Evolutionary conservation across 768 basidiomycete species (phyloP).

Genomic region (Crucibulum laeve): DNA sequence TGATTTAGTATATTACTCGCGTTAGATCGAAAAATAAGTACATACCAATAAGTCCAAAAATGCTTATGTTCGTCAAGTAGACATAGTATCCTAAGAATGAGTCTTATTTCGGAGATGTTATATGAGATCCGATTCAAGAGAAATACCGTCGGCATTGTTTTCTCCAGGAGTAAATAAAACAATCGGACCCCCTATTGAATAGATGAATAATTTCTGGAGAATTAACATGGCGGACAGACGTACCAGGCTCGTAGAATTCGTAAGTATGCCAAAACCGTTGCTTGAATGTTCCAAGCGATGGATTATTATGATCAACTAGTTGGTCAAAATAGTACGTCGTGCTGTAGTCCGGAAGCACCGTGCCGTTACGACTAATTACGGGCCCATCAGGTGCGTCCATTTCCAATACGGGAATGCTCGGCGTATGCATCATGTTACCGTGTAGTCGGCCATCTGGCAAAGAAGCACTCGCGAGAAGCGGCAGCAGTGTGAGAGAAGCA

Average conservation of each 20-base stretch:
- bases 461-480: neutral
- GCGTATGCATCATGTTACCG: constrained; percentile 34
- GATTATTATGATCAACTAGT: constrained; percentile 48
- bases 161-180: constrained; percentile 68
- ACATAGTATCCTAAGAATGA: constrained; percentile 30
- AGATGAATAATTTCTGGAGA: neutral
- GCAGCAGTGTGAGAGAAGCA: neutral
- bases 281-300: constrained; percentile 67
- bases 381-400: constrained; percentile 20
- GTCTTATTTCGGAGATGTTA: neutral
- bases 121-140: constrained; percentile 1
- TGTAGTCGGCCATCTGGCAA: constrained; percentile 32
- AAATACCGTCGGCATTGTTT: constrained; percentile 43
- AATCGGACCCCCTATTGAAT: constrained; percentile 49
- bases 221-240: constrained; percentile 1
- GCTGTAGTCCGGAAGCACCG: constrained; percentile 38
- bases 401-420: constrained; percentile 29
- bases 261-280: constrained; percentile 71
- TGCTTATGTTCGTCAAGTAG: constrained; percentile 60
- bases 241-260: constrained; percentile 58
- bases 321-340: constrained; percentile 54
- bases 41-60: constrained; percentile 53
- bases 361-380: constrained; percentile 37
- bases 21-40: neutral
- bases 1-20: neutral